phyloP scores from a whole-genome alignment of 1,139 yeast genomes.

The Saccharomyces hybrid region DNA sequence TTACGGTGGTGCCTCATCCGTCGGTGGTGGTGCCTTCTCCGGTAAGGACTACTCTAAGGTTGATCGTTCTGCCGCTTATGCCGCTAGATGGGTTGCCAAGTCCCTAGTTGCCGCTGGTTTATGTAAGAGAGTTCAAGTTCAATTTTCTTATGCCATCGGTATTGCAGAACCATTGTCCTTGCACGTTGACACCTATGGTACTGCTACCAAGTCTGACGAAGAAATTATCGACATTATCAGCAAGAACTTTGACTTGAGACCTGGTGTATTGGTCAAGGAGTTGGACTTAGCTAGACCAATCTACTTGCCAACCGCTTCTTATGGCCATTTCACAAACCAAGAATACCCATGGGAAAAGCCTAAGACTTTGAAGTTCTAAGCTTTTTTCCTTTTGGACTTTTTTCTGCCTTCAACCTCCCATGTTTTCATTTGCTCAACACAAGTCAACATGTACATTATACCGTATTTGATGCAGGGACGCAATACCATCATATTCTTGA shows the following conservation, averaged over 20 bases:
- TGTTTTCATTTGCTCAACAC: slow-evolving; percentile 1
- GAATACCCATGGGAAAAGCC: slow-evolving; percentile 97
- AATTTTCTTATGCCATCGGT: slow-evolving; percentile 98
- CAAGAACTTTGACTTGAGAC: slow-evolving; percentile 94
- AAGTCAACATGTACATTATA: neutral
- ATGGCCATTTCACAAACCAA: slow-evolving; percentile 98
- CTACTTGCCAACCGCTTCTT: slow-evolving; percentile 95
- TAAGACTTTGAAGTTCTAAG: slow-evolving; percentile 69
- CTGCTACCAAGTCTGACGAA: slow-evolving; percentile 77
- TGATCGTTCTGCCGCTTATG: slow-evolving; percentile 98
- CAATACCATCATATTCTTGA: neutral
- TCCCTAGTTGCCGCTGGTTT: slow-evolving; percentile 87
- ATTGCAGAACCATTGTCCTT: slow-evolving; percentile 97
- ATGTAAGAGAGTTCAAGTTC: slow-evolving; percentile 93
- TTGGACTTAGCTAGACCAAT: slow-evolving; percentile 96
- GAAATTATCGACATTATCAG: slow-evolving; percentile 84
- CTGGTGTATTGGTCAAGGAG: slow-evolving; percentile 94
- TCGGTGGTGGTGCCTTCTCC: slow-evolving; percentile 99
- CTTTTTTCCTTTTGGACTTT: neutral
- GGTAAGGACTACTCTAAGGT: slow-evolving; percentile 99
- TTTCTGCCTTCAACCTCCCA: neutral
- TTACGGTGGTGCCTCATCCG: slow-evolving; percentile 99
- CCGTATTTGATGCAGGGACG: neutral
- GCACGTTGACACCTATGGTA: slow-evolving; percentile 94
- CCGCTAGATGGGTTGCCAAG: slow-evolving; percentile 99